A percentile compares a stretch with the other conserved stretches of the same genome.
Evolutionary conservation across 164 flowering plant species (phyloP).

Genomic region (Magnolia kwangsiensis): DNA sequence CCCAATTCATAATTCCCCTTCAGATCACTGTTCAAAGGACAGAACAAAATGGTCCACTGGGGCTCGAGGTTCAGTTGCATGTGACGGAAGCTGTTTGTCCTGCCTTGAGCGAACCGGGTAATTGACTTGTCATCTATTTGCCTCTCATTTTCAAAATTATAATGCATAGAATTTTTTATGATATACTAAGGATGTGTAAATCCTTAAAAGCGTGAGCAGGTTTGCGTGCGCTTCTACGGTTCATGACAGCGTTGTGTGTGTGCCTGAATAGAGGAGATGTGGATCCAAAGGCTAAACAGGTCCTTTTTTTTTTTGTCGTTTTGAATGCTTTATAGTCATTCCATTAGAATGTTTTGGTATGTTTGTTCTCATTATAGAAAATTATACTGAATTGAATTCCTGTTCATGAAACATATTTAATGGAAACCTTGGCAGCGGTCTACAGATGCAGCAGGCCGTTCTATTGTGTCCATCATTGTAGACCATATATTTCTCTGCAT

Average conservation of each 20-base stretch:
- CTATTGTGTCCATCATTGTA: conserved; percentile 75
- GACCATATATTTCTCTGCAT: conserved; percentile 95
- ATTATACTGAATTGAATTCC: conserved; percentile 4
- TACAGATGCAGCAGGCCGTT: conserved; percentile 90
- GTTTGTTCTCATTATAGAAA: not conserved
- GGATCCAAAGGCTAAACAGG: conserved; percentile 72
- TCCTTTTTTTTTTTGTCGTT: conserved; percentile 17
- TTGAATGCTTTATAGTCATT: not conserved
- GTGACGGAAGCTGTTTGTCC: conserved; percentile 91
- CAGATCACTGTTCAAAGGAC: conserved; percentile 95
- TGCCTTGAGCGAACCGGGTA: conserved; percentile 96
- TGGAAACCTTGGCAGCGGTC: conserved; percentile 45
- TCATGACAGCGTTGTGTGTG: conserved; percentile 87
- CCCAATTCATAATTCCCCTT: conserved; percentile 6
- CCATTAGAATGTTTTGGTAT: not conserved
- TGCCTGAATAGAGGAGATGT: conserved; percentile 94
- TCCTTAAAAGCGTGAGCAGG: conserved; percentile 44
- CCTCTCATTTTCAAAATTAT: no score
- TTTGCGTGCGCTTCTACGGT: conserved; percentile 92
- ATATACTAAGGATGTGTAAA: not conserved
- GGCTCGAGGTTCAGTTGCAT: conserved; percentile 94
- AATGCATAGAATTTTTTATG: not conserved
- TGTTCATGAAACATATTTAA: conserved; percentile 8
- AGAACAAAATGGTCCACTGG: conserved; percentile 76
- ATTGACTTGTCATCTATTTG: not conserved